Percentiles rank a stretch among this genome's conserved stretches.
Evolutionary conservation across 305 asterid species (phyloP).

Genomic region (Solanum hybrid): DNA sequence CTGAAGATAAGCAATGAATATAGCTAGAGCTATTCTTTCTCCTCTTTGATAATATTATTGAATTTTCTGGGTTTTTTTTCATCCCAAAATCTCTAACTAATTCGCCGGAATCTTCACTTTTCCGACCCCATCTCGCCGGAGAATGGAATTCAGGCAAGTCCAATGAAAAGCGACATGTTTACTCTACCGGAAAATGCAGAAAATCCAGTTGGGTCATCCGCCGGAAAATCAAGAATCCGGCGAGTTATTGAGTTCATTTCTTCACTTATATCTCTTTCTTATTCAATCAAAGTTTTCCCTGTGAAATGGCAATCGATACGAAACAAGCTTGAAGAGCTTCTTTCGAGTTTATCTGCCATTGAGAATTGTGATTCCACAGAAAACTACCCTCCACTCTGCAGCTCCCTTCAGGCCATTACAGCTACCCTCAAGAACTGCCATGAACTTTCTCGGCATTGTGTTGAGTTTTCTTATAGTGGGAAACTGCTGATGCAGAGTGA

Average conservation of each 20-base stretch:
- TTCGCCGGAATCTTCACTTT: conserved; percentile 27
- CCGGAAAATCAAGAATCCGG: conserved; percentile 18
- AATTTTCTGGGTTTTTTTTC: neutral
- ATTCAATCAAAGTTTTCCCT: conserved; percentile 53
- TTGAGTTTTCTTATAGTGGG: conserved; percentile 52
- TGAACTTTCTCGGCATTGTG: conserved; percentile 42
- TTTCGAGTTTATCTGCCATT: conserved; percentile 55
- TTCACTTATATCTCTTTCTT: conserved; percentile 50
- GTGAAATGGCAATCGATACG: conserved; percentile 59
- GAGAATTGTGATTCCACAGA: conserved; percentile 48
- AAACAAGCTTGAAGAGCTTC: conserved; percentile 62
- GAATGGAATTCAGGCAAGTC: neutral
- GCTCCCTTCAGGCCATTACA: conserved; percentile 38
- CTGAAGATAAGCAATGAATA: neutral
- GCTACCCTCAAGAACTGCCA: conserved; percentile 37
- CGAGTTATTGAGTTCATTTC: conserved; percentile 38
- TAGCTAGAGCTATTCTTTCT: neutral
- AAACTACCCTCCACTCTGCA: conserved; percentile 29
- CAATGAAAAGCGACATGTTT: conserved; percentile 17
- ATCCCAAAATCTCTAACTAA: neutral
- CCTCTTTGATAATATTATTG: neutral
- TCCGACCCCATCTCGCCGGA: conserved; percentile 19
- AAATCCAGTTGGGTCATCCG: neutral
- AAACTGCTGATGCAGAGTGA: conserved; percentile 89
- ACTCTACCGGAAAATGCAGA: neutral